Base-by-base conservation (phyloP, 78 protist species). In the Dictyostelium purpureum region DNA sequence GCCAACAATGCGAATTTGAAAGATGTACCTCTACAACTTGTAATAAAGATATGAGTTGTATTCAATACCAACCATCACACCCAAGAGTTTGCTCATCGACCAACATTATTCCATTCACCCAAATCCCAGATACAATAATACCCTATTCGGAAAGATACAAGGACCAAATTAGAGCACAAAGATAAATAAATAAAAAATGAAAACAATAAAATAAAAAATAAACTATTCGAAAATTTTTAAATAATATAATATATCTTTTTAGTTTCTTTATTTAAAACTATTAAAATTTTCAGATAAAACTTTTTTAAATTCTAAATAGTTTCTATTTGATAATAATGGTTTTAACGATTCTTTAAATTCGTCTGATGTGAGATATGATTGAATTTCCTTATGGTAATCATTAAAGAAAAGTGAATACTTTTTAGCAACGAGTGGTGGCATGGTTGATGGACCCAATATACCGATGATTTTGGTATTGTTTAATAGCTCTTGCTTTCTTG, bases 71-170 rank as follows among this genome's bases (percentile, higher is more conserved):
- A 19, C 56, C 65, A 4, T 43, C 77, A 12, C 89, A 80, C 28
- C 89, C 89, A 1, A 65, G 89, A 49, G 78, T 80, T 24, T 80
- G 89, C 52, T 77, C 89, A 45, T 42, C 79, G 0, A 31, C 21
- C 0, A 66, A 70, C 19, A 45, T 80, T 31, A 33, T 80, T 21
- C 89, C 89, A 28, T 67, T 24, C 75, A 33, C 80, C 6, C 31
- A 26, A 10, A n/a, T 49, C 28, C 66, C 65, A 0, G 80, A 74
- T 19, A 43, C 43, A 24, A 19, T 74, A 51, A 35, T 74, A 16
- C 80, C 63, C 14, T 43, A 33, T 43, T 18, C 78, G 12, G 35
- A 38, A 35, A 1, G 24, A 14, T 38, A 26, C 28, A 24, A 4
- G 7, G 33, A 67, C 6, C 11, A n/a, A 18, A 1, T 2, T 19